Percentiles rank a stretch among this genome's conserved stretches.
These are phyloP conservation scores for Penicillium antarcticum DNA, from an alignment of 495 filamentous ascomycete species.

Conservation along the genomic window DNA sequence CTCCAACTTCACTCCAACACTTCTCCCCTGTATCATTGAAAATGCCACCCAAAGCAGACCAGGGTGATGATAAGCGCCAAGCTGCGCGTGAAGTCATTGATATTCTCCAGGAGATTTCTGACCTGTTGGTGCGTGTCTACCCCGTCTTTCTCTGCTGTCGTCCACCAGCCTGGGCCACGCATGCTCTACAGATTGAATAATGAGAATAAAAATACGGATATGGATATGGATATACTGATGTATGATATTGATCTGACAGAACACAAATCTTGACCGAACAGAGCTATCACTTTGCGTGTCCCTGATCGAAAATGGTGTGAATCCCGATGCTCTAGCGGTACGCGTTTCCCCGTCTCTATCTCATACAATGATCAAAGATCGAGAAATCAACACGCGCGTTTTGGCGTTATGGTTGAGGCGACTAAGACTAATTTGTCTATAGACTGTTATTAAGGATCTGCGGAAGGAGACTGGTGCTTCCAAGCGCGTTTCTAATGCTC, in stretches of 20 bases:
- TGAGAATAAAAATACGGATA: no score
- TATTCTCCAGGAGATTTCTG: conserved; percentile 91
- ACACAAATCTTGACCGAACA: conserved; percentile 85
- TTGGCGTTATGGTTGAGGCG: background rate
- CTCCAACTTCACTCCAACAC: background rate
- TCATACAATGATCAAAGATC: no score
- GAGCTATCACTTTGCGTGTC: conserved; percentile 93
- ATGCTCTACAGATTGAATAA: no score
- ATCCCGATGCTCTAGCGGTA: conserved; percentile 93
- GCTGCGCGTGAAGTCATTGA: conserved; percentile 96
- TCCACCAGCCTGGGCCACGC: no score
- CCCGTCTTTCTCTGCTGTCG: background rate
- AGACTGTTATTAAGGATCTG: conserved; percentile 74
- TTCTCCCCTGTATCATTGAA: background rate
- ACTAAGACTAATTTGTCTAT: background rate
- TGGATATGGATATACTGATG: no score
- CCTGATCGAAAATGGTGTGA: conserved; percentile 94
- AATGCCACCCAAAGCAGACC: conserved; percentile 26
- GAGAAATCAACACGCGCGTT: no score
- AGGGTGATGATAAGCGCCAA: conserved; percentile 67
- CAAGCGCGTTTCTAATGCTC: conserved; percentile 20
- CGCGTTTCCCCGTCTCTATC: conserved; percentile 24
- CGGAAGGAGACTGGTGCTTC: conserved; percentile 51
- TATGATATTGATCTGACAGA: conserved; percentile 52
- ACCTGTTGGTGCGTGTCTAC: conserved; percentile 62